Conservation (phyloP, 2,329 filamentous ascomycete genomes). For the Ceratocystis albifundus region DNA sequence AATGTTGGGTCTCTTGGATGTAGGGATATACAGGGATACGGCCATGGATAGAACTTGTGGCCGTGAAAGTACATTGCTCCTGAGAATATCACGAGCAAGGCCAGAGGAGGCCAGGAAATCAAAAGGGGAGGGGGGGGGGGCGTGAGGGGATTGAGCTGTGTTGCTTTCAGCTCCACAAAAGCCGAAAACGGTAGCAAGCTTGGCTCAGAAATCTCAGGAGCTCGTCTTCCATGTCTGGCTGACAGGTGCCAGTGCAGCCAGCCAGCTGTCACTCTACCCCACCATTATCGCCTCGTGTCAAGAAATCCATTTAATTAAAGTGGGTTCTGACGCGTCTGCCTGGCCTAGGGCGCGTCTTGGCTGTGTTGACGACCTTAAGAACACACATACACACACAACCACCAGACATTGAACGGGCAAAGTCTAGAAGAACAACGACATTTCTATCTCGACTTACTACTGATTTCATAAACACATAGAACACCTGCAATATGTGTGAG, state of each 20-base stretch:
- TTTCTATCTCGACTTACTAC: neutral
- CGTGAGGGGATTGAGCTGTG: neutral
- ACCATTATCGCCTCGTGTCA: neutral
- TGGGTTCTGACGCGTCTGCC: slow-evolving; percentile 10
- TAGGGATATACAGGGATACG: neutral
- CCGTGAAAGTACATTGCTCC: neutral
- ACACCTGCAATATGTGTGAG: slow-evolving; percentile 12
- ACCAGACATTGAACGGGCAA: neutral
- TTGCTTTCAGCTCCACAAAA: neutral
- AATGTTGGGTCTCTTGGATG: neutral
- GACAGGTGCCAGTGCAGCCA: neutral
- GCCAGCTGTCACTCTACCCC: neutral
- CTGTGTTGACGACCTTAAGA: neutral
- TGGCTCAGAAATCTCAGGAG: neutral
- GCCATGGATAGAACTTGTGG: neutral
- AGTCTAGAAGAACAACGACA: neutral
- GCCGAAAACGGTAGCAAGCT: neutral
- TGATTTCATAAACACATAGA: neutral
- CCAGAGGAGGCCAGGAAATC: neutral
- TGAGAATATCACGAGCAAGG: neutral
- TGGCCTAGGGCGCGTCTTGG: neutral
- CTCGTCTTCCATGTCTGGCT: neutral
- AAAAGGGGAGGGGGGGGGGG: neutral
- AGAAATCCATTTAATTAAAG: slow-evolving; percentile 6
- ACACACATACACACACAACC: neutral